phyloP scores from a whole-genome alignment of 23 red algal genomes.

The Gracilaria vermiculophylla region DNA sequence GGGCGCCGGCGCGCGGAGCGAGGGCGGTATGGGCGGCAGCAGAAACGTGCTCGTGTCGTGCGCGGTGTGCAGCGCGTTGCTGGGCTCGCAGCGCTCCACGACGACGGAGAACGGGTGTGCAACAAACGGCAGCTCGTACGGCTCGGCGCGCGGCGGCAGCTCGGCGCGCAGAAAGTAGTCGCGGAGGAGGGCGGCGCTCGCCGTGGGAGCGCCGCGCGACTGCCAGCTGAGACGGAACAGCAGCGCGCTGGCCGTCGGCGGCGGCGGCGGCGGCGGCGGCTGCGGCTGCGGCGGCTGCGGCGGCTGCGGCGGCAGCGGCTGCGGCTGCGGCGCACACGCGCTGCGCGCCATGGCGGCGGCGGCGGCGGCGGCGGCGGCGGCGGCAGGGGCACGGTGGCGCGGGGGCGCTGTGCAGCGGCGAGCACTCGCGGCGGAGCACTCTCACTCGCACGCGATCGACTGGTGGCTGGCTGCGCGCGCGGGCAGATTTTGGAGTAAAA shows the following conservation, averaged over 20 bases:
- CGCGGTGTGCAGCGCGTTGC: not conserved
- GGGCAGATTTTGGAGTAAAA: not conserved
- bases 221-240: conserved; percentile 12
- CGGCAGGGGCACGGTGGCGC: too few species aligned
- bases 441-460: too few species aligned
- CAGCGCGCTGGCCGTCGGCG: not conserved
- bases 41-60: not conserved
- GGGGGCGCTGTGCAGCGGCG: too few species aligned
- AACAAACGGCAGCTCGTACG: conserved; percentile 9
- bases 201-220: not conserved
- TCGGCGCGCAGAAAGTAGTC: conserved; percentile 4
- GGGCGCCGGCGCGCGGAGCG: not conserved
- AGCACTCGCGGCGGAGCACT: too few species aligned
- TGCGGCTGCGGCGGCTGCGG: too few species aligned
- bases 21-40: conserved; percentile 8
- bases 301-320: too few species aligned
- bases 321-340: too few species aligned
- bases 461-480: too few species aligned
- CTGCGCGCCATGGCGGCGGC: too few species aligned
- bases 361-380: too few species aligned
- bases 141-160: not conserved
- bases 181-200: conserved; percentile 23
- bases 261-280: too few species aligned
- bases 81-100: not conserved
- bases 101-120: not conserved